phyloP scores from a whole-genome alignment of 2,329 filamentous ascomycete species.

The Alternaria triticimaculans region DNA sequence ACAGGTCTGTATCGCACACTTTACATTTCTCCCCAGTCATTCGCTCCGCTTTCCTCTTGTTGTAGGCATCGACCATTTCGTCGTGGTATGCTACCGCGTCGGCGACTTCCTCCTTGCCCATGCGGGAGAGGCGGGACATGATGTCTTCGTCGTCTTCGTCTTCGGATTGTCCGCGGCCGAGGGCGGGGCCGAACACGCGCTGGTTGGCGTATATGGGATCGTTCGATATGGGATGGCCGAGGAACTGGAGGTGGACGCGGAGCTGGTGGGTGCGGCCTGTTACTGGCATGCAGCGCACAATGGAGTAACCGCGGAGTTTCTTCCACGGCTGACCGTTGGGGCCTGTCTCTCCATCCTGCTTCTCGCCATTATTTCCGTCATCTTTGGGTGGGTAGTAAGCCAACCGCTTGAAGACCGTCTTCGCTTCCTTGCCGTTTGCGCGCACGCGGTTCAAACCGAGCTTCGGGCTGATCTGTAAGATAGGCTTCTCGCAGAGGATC shows the following conservation, averaged over 20 bases:
- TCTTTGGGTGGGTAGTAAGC: constrained; percentile 80
- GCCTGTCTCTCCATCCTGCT: constrained; percentile 25
- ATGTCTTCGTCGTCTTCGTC: constrained; percentile 86
- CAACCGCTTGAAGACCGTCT: constrained; percentile 87
- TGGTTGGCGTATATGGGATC: constrained; percentile 98
- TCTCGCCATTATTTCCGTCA: constrained; percentile 11
- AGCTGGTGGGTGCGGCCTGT: constrained; percentile 96
- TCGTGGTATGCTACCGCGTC: constrained; percentile 93
- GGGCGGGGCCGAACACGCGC: constrained; percentile 82
- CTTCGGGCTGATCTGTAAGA: constrained; percentile 93
- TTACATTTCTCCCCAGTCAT: constrained; percentile 86
- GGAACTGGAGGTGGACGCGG: constrained; percentile 89
- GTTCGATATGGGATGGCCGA: constrained; percentile 95
- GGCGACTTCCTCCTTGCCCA: constrained; percentile 94
- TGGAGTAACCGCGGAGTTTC: constrained; percentile 78
- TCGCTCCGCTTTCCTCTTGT: constrained; percentile 89
- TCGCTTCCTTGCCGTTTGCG: constrained; percentile 87
- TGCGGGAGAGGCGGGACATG: constrained; percentile 80
- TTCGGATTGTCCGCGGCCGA: constrained; percentile 72
- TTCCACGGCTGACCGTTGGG: constrained; percentile 56
- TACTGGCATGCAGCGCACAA: constrained; percentile 90
- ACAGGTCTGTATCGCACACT: constrained; percentile 84
- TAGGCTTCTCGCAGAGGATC: constrained; percentile 89
- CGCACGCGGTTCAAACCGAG: constrained; percentile 93
- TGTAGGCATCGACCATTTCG: constrained; percentile 88